Conservation (phyloP, 2,329 filamentous ascomycete species). For the Monosporascus sp. region DNA sequence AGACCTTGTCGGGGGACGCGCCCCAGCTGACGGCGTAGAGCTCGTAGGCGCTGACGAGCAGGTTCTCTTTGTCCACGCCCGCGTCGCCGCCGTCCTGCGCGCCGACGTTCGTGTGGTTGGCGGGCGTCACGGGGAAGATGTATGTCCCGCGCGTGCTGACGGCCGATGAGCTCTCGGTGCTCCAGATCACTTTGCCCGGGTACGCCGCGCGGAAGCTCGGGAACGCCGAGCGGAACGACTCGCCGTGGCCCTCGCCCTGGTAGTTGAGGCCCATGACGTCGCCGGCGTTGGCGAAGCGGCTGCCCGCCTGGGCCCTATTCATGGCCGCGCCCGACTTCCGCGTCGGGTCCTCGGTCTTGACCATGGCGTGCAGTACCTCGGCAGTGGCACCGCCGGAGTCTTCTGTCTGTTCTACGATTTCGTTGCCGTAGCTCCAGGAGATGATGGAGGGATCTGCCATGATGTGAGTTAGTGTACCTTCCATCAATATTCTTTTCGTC, state of each 20-base stretch:
- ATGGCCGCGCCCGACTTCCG: slow-evolving; percentile 39
- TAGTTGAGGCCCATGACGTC: slow-evolving; percentile 51
- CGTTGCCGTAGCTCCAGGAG: slow-evolving; percentile 50
- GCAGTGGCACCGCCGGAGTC: slow-evolving; percentile 27
- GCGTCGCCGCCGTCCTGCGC: slow-evolving; percentile 21
- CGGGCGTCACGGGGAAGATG: slow-evolving; percentile 43
- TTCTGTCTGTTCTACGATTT: slow-evolving; percentile 38
- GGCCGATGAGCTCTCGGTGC: slow-evolving; percentile 37
- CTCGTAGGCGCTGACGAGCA: slow-evolving; percentile 45
- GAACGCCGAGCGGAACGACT: slow-evolving; percentile 22
- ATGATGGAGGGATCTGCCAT: slow-evolving; percentile 40
- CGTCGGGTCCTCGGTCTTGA: slow-evolving; percentile 42
- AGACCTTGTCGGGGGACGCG: slow-evolving; percentile 49
- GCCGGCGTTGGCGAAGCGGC: slow-evolving; percentile 33
- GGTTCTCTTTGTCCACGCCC: slow-evolving; percentile 31
- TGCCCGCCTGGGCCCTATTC: slow-evolving; percentile 38
- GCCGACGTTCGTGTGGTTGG: slow-evolving; percentile 30
- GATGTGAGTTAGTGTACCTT: not conserved
- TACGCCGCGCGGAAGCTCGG: slow-evolving; percentile 37
- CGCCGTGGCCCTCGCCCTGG: slow-evolving; percentile 42
- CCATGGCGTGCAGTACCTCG: slow-evolving; percentile 34
- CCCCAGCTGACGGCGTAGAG: slow-evolving; percentile 44
- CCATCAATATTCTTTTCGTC: not conserved
- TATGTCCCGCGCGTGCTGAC: slow-evolving; percentile 47
- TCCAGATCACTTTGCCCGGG: slow-evolving; percentile 42